phyloP scores from a whole-genome alignment of 2,329 filamentous ascomycete species.

The Curvularia eragrostidis region DNA sequence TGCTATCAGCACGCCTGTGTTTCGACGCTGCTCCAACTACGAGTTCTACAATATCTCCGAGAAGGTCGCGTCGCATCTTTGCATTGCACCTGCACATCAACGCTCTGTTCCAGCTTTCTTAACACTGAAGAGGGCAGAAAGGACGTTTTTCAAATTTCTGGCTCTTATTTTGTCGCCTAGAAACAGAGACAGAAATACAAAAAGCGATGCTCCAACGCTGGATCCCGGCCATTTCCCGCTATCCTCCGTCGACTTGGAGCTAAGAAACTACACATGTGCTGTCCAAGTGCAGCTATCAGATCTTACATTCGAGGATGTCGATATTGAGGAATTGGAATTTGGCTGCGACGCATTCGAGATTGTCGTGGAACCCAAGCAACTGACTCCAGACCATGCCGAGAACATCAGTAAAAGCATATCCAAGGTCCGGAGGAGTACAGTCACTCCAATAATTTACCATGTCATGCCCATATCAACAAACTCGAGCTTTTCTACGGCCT shows the following conservation, averaged over 20 bases:
- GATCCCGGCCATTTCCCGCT: slow-evolving; percentile 68
- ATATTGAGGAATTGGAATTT: slow-evolving; percentile 69
- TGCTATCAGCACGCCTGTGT: slow-evolving; percentile 63
- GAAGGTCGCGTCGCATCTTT: slow-evolving; percentile 37
- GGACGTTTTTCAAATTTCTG: slow-evolving; percentile 72
- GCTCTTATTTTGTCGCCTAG: slow-evolving; percentile 63
- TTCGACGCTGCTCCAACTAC: slow-evolving; percentile 71
- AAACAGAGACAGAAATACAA: slow-evolving; percentile 43
- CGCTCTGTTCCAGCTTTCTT: slow-evolving; percentile 64
- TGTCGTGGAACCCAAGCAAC: slow-evolving; percentile 53
- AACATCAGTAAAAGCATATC: slow-evolving; percentile 66
- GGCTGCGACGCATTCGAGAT: slow-evolving; percentile 72
- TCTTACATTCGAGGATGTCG: slow-evolving; percentile 61
- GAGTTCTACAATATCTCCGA: slow-evolving; percentile 80
- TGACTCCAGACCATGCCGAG: slow-evolving; percentile 33
- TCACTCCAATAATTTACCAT: slow-evolving; percentile 56
- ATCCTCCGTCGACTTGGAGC: slow-evolving; percentile 65
- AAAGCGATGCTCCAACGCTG: slow-evolving; percentile 56
- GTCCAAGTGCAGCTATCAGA: slow-evolving; percentile 66
- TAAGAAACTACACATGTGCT: slow-evolving; percentile 70
- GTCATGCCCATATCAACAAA: slow-evolving; percentile 38
- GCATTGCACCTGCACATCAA: slow-evolving; percentile 35
- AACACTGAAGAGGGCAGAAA: slow-evolving; percentile 70
- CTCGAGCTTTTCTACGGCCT: slow-evolving; percentile 31
- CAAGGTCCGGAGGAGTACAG: slow-evolving; percentile 65